phyloP scores from a whole-genome alignment of 495 filamentous ascomycete genomes.

The Podospora conica region DNA sequence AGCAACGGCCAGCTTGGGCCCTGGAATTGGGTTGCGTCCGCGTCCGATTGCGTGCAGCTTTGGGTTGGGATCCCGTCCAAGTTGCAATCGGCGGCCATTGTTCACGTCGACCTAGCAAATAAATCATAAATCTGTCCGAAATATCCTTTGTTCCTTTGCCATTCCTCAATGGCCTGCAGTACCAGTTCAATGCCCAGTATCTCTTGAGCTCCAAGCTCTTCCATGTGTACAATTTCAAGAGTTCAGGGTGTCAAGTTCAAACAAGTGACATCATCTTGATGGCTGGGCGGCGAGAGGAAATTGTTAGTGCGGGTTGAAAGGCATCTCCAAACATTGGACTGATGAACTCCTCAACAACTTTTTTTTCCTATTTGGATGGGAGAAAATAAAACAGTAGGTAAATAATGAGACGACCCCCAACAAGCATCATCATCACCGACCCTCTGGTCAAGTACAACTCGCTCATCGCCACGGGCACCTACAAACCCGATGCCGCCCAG shows the following conservation, averaged over 20 bases:
- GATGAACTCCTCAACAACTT: background rate
- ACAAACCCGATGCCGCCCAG: slow-evolving; percentile 58
- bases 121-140: background rate
- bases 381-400: background rate
- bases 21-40: background rate
- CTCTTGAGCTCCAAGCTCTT: background rate
- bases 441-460: slow-evolving; percentile 63
- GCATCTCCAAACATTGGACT: background rate
- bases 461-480: slow-evolving; percentile 52
- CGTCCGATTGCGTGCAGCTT: no score
- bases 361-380: background rate
- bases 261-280: slow-evolving; percentile 4
- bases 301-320: background rate
- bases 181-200: background rate
- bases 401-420: slow-evolving; percentile 26
- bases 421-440: slow-evolving; percentile 60
- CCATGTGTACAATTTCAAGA: background rate
- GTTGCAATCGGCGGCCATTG: no score
- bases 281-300: background rate
- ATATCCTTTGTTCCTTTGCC: background rate
- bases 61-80: no score
- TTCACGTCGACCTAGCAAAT: no score
- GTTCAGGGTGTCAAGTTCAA: background rate
- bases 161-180: background rate
- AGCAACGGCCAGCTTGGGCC: background rate